phyloP scores from a whole-genome alignment of 208 protist genomes.

The Leishmania guyanensis region DNA sequence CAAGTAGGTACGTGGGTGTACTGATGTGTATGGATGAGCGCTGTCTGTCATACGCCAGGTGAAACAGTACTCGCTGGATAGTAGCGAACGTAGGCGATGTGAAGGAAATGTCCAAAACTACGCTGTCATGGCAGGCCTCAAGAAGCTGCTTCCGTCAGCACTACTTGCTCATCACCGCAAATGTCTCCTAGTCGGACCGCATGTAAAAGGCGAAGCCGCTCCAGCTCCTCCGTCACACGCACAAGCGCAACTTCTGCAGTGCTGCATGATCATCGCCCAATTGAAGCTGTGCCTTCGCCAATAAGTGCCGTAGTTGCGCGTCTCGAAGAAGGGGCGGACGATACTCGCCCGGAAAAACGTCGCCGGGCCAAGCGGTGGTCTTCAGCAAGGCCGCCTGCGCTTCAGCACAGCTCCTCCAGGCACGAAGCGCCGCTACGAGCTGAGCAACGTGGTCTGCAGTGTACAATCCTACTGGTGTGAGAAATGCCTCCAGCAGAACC shows the following conservation, averaged over 20 bases:
- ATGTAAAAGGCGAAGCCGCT: neutral
- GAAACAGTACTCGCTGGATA: neutral
- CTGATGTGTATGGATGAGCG: neutral
- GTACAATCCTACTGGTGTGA: constrained; percentile 19
- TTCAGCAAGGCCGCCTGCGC: constrained; percentile 7
- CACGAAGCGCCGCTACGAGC: constrained; percentile 17
- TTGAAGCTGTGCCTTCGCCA: constrained; percentile 16
- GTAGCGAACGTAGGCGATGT: neutral
- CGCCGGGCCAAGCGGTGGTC: neutral
- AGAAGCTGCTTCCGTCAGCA: neutral
- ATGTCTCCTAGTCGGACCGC: neutral
- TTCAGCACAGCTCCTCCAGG: constrained; percentile 7
- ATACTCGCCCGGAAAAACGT: constrained; percentile 17
- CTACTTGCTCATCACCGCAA: neutral
- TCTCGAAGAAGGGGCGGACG: constrained; percentile 15
- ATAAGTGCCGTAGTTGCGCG: constrained; percentile 10
- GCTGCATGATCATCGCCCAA: constrained; percentile 12
- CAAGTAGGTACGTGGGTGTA: neutral
- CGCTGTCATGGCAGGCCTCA: neutral
- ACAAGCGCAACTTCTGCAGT: constrained; percentile 14
- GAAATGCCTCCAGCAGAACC: constrained; percentile 52
- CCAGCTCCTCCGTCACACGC: neutral
- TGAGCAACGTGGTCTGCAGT: constrained; percentile 6
- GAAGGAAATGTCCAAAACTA: neutral
- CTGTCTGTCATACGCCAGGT: neutral